phyloP scores from a whole-genome alignment of 495 filamentous ascomycete genomes.

The Aspergillus indologenus region DNA sequence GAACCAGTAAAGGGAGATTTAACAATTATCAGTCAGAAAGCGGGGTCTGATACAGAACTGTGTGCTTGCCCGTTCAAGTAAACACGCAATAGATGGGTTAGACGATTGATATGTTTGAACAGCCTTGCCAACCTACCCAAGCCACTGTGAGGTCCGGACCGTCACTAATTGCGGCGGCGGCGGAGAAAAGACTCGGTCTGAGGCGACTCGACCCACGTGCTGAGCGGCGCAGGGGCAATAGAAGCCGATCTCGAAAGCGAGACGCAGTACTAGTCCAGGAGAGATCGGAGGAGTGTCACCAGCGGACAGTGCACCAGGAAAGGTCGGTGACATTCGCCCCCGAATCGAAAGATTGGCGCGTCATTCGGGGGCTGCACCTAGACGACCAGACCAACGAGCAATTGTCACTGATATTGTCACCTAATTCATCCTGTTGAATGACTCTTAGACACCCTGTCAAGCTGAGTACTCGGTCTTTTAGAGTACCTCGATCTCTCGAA shows the following conservation, averaged over 20 bases:
- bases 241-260: neutral
- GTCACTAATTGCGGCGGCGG: neutral
- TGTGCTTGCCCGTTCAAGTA: too few relatives aligned
- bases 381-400: neutral
- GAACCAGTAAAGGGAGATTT: too few relatives aligned
- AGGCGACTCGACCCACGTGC: neutral
- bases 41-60: too few relatives aligned
- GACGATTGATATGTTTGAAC: too few relatives aligned
- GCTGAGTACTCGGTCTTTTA: too few relatives aligned
- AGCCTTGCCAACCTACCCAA: neutral
- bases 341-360: neutral
- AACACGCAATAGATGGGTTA: too few relatives aligned
- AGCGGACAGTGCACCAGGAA: neutral
- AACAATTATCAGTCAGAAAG: too few relatives aligned
- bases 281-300: neutral
- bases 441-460: neutral
- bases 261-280: neutral
- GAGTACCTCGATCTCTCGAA: too few relatives aligned
- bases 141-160: neutral
- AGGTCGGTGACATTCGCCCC: neutral
- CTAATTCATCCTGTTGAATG: neutral
- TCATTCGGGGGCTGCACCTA: neutral
- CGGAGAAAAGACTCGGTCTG: neutral
- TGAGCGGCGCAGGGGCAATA: neutral
- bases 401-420: neutral